Evolutionary conservation across 2,329 filamentous ascomycete species (phyloP), one percentile per base, ranked within the genome.

Genomic region (Byssochlamys sp.): DNA sequence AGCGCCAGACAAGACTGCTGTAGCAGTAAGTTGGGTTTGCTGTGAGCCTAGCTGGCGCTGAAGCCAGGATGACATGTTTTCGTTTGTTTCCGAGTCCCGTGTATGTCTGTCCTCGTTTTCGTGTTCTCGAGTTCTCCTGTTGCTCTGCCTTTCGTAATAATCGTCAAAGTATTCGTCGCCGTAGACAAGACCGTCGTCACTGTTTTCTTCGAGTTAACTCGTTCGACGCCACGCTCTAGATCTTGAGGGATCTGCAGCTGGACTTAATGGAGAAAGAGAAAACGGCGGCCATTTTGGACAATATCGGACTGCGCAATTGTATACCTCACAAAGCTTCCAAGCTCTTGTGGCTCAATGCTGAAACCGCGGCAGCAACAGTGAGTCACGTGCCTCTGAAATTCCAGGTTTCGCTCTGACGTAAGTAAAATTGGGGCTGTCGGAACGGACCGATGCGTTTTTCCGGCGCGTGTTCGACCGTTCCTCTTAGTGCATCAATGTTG

Each of bases 51-150:
- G 65, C 55, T 77, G 73, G 19, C 73, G 69, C 58, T 77, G 71
- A 45, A 78, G 62, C 75, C 75, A 78, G 52, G 72, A 73, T 39
- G 74, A 67, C 75, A 78, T 77, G 48, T 58, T 68, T 59, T 60
- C 55, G 14, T n/a, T 45, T 0, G 14, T 24, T n/a, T 19, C 39
- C 19, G 3, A 2, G 2, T 45, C 39, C 4, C 19, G n/a, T 45
- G 39, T 45, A 45, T 19, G 4, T 5, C 12, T 7, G 4, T 2
- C 14, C 19, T 45, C 39, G 14, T 45, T 6, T 45, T 45, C 39
- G 6, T 19, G 39, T 6, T 19, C 33, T 10, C 31, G 3, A 9
- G 12, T 29, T 48, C 31, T 25, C 45, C 29, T 56, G 39, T 2
- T 14, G 9, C 6, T 53, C 10, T 19, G 52, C n/a, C 27, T 35